Conservation (phyloP, 495 filamentous ascomycete species). For the Neurospora africana region DNA sequence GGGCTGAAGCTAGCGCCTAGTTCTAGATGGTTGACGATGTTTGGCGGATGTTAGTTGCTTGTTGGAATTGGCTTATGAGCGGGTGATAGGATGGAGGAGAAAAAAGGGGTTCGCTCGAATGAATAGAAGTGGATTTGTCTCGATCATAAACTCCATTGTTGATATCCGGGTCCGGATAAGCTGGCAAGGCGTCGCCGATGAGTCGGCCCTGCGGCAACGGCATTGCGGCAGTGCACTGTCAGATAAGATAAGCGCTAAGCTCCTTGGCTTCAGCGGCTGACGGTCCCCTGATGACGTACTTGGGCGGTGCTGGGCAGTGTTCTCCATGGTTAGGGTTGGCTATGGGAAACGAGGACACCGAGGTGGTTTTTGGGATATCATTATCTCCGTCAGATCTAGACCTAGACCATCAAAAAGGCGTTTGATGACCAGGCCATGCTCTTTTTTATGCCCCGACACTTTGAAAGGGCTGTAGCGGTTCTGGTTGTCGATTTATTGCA, state of each 20-base stretch:
- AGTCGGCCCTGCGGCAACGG: no score
- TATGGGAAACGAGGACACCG: not conserved
- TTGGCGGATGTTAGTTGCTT: no score
- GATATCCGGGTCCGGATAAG: not conserved
- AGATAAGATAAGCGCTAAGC: not conserved
- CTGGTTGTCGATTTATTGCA: not conserved
- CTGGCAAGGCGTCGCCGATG: not conserved
- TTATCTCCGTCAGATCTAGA: not conserved
- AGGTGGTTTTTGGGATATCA: not conserved
- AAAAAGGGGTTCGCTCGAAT: no score
- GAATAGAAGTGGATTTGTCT: no score
- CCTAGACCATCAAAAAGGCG: not conserved
- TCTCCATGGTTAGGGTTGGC: not conserved
- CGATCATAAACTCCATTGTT: not conserved
- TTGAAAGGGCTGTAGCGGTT: not conserved
- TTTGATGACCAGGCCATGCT: not conserved
- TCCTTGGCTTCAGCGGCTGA: not conserved
- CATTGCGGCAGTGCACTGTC: not conserved
- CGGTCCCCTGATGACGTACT: not conserved
- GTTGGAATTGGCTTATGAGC: no score
- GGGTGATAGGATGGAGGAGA: no score
- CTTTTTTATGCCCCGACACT: not conserved
- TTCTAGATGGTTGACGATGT: no score
- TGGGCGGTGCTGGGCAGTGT: not conserved
- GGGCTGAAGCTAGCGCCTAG: no score